Percentiles rank a stretch among this genome's conserved stretches.
phyloP scores from a whole-genome alignment of 139 green algal genomes.

The Picochlorum sp. region DNA sequence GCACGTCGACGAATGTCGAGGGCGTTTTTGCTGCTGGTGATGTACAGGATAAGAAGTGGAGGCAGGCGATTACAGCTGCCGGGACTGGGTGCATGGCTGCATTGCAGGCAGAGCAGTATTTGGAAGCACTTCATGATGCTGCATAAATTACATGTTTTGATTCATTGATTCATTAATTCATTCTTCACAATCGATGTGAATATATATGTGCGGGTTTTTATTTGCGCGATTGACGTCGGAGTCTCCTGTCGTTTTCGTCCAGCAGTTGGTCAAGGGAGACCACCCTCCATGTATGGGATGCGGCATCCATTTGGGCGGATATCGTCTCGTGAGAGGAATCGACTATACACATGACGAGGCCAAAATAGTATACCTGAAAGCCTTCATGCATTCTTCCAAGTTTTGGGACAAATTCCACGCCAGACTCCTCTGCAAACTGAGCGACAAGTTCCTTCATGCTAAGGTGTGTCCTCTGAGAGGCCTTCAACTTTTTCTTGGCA shows the following conservation, averaged over 20 bases:
- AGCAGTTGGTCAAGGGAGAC: constrained; percentile 33
- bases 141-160: constrained; percentile 6
- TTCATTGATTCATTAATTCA: not conserved
- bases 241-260: constrained; percentile 23
- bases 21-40: constrained; percentile 92
- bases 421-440: constrained; percentile 70
- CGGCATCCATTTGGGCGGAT: constrained; percentile 51
- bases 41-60: constrained; percentile 77
- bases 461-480: not conserved
- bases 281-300: not conserved
- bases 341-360: constrained; percentile 70
- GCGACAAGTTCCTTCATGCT: constrained; percentile 69
- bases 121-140: constrained; percentile 39
- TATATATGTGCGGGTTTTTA: not conserved
- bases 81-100: constrained; percentile 92
- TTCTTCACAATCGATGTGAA: too few relatives aligned
- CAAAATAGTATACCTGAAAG: constrained; percentile 89
- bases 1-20: constrained; percentile 57
- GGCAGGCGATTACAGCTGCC: constrained; percentile 92
- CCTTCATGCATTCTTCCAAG: constrained; percentile 70
- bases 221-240: not conserved
- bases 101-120: constrained; percentile 85
- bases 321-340: constrained; percentile 61
- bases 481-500: not conserved
- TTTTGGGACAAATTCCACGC: constrained; percentile 85